Evolutionary conservation across 1,284 basidiomycete species (phyloP).

Genomic region (Moniliella sp.): DNA sequence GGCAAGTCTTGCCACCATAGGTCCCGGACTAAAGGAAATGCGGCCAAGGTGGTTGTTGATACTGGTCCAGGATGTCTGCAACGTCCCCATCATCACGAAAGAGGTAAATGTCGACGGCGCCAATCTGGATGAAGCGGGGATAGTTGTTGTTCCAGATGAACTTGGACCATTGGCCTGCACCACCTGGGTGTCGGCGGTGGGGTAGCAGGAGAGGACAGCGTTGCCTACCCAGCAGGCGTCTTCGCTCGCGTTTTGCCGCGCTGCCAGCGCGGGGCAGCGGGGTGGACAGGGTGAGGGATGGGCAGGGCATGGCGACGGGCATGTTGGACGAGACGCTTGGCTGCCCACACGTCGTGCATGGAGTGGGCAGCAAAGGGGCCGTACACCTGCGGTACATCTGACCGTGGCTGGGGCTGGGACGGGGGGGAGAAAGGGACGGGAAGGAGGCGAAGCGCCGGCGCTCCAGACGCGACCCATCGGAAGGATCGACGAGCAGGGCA

Average conservation of each 20-base stretch:
- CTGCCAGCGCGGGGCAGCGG: too few species aligned
- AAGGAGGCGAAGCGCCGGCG: too few species aligned
- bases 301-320: too few species aligned
- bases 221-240: slow-evolving; percentile 18
- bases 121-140: slow-evolving; percentile 13
- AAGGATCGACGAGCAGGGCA: too few species aligned
- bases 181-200: slow-evolving; percentile 9
- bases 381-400: too few species aligned
- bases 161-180: slow-evolving; percentile 10
- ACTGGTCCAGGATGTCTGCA: slow-evolving; percentile 14
- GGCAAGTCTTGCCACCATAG: slow-evolving; percentile 15
- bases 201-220: slow-evolving; percentile 17
- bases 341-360: too few species aligned
- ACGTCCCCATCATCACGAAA: slow-evolving; percentile 16
- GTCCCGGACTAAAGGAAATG: slow-evolving; percentile 16
- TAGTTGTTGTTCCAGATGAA: slow-evolving; percentile 25
- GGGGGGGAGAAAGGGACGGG: too few species aligned
- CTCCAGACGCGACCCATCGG: too few species aligned
- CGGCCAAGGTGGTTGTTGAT: slow-evolving; percentile 13
- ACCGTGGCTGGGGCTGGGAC: too few species aligned
- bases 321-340: too few species aligned
- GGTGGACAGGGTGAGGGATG: too few species aligned
- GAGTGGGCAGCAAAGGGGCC: too few species aligned
- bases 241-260: slow-evolving; percentile 13
- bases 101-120: slow-evolving; percentile 20